Percentiles rank a stretch among this genome's conserved stretches.
Conservation (phyloP, 1,284 basidiomycete genomes). For the Calocybe gambosa region DNA sequence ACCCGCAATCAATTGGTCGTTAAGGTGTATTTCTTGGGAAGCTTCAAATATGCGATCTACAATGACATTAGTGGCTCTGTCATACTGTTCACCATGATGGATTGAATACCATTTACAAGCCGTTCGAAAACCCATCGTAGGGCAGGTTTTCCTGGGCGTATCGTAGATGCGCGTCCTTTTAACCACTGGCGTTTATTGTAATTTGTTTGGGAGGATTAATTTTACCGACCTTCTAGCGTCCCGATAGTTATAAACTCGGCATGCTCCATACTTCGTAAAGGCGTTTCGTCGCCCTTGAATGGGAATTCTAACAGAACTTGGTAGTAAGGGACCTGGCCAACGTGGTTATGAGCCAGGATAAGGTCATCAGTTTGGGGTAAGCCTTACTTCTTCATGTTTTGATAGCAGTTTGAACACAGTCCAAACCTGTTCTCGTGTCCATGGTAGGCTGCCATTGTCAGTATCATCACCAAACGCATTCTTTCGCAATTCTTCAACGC, state of each 20-base stretch:
- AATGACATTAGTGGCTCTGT: constrained; percentile 1
- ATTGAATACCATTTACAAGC: constrained; percentile 60
- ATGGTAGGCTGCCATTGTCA: constrained; percentile 76
- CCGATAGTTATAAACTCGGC: constrained; percentile 83
- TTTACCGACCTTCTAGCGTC: constrained; percentile 59
- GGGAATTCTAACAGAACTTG: constrained; percentile 79
- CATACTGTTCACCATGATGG: background rate
- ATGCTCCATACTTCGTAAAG: constrained; percentile 83
- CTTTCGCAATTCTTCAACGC: constrained; percentile 83
- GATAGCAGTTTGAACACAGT: constrained; percentile 73
- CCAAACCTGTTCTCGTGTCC: constrained; percentile 90
- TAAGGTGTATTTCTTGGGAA: constrained; percentile 76
- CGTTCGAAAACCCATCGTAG: constrained; percentile 81
- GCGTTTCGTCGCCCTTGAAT: constrained; percentile 86
- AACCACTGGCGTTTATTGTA: background rate
- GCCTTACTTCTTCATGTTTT: constrained; percentile 58
- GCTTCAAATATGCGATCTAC: constrained; percentile 78
- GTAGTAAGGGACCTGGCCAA: constrained; percentile 69
- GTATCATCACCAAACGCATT: constrained; percentile 89
- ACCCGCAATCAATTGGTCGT: constrained; percentile 64
- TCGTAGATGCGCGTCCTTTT: constrained; percentile 75
- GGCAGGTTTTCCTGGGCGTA: constrained; percentile 88
- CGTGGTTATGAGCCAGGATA: background rate
- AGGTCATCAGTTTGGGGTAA: background rate
- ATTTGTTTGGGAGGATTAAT: background rate